Evolutionary conservation across 129 eudicot genomes (phyloP), one percentile per base, ranked within the genome.

Genomic region (Pittosporum tobira): DNA sequence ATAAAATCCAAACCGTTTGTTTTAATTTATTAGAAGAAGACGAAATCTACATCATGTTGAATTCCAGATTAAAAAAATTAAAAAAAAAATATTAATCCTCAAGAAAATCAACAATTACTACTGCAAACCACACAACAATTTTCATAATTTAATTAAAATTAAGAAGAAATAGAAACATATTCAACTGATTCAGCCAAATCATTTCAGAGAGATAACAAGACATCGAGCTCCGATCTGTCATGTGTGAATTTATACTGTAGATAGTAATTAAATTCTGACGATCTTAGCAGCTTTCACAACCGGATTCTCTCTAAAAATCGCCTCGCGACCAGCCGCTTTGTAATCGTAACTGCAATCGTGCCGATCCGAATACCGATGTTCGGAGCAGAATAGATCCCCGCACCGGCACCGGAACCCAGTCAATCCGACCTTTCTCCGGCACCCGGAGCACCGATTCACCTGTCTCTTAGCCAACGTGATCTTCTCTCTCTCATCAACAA

Each of bases 351-450:
- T 78, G 65, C 94, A 85, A 44, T 85, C 88, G 61, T 85, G 94
- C 4, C 94, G 94, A 26, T 84, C 94, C 37, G 94, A 84, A 71
- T 84, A 84, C 20, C 94, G 72, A 52, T 84, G 94, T 9, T 75
- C 85, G 3, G 75, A 73, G 64, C 94, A 84, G 67, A 81, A 84
- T n/a, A 84, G 61, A 55, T 84, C 94, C 21, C 94, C 94, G 67
- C 94, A 84, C 16, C 94, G 94, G 71, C 94, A 84, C 10, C 85
- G 51, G 61, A 84, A 77, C 59, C 94, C 94, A 76, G 94, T 74
- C 77, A 81, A 69, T 10, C 88, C 94, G 3, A 84, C 88, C 64
- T 73, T 71, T 24, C 74, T 77, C 65, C 88, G 75, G 48, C 94
- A 84, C 10, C 85, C 82, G n/a, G 78, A 75, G 70, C 94, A 84